phyloP scores from a whole-genome alignment of 177 flowering plant species.

The Vitis hybrid region DNA sequence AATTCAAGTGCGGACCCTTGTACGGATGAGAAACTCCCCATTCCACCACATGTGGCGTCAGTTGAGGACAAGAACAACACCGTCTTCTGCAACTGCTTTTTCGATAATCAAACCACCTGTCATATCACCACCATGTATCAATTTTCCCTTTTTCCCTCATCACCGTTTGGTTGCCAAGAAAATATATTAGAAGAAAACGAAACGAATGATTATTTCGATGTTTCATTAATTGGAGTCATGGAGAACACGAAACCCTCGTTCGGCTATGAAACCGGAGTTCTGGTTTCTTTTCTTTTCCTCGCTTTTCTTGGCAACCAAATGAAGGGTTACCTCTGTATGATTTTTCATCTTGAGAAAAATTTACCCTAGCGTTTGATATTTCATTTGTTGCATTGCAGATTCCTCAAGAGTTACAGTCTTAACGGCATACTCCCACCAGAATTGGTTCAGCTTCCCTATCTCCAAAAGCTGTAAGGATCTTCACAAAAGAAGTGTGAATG shows the following conservation, averaged over 20 bases:
- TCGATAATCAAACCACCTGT: not conserved
- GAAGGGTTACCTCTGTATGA: too few species aligned
- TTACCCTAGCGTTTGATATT: not conserved
- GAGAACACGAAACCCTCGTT: too few species aligned
- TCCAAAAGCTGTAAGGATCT: conserved; percentile 6
- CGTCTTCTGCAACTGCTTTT: conserved; percentile 9
- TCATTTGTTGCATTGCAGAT: not conserved
- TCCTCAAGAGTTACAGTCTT: conserved; percentile 9
- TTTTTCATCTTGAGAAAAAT: too few species aligned
- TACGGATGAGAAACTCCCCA: not conserved
- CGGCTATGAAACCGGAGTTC: too few species aligned
- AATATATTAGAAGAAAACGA: too few species aligned
- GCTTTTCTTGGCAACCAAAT: too few species aligned
- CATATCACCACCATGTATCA: conserved; percentile 19
- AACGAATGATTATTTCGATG: too few species aligned
- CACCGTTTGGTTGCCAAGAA: too few species aligned
- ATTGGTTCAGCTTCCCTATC: conserved; percentile 3
- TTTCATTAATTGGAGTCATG: too few species aligned
- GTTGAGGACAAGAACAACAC: not conserved
- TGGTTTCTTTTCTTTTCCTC: too few species aligned
- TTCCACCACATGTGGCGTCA: too few species aligned
- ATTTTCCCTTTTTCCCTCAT: not conserved
- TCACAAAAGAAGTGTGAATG: not conserved
- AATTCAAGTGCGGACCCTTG: conserved; percentile 30
- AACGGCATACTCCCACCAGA: conserved; percentile 1